Conservation (phyloP, 139 green algal species). For the Coccomyxa sp. region DNA sequence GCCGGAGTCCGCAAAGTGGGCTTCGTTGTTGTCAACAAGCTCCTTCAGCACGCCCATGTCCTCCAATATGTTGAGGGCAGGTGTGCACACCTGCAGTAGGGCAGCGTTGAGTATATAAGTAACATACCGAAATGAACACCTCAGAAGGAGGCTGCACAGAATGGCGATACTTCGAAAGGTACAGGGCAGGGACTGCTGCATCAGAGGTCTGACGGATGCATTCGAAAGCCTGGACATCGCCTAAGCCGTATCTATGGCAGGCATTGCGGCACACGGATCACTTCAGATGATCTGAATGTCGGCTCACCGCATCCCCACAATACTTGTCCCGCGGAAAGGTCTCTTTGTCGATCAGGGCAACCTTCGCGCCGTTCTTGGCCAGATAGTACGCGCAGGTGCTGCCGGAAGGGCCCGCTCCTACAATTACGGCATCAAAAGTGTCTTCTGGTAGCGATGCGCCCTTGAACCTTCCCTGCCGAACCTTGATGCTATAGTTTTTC, state of each 20-base stretch:
- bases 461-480: constrained; percentile 52
- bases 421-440: constrained; percentile 79
- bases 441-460: constrained; percentile 55
- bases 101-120: background rate
- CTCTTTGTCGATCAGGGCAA: constrained; percentile 85
- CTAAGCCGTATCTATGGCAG: constrained; percentile 36
- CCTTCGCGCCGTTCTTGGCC: constrained; percentile 64
- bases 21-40: constrained; percentile 77
- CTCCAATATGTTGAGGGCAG: constrained; percentile 66
- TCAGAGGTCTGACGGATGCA: too few relatives aligned
- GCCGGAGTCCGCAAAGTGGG: constrained; percentile 80
- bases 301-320: constrained; percentile 61
- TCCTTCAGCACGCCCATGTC: constrained; percentile 78
- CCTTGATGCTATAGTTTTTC: background rate
- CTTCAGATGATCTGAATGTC: too few relatives aligned
- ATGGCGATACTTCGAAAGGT: too few relatives aligned
- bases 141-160: too few relatives aligned
- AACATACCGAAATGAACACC: too few relatives aligned
- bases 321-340: constrained; percentile 81
- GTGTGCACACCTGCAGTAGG: constrained; percentile 62
- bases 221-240: too few relatives aligned
- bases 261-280: too few relatives aligned
- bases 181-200: too few relatives aligned
- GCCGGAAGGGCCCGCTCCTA: constrained; percentile 80
- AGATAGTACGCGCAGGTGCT: constrained; percentile 68